These are phyloP conservation scores for Elongisporangium prolatum DNA, from an alignment of 352 stramenopile genomes.

Conservation along the genomic window DNA sequence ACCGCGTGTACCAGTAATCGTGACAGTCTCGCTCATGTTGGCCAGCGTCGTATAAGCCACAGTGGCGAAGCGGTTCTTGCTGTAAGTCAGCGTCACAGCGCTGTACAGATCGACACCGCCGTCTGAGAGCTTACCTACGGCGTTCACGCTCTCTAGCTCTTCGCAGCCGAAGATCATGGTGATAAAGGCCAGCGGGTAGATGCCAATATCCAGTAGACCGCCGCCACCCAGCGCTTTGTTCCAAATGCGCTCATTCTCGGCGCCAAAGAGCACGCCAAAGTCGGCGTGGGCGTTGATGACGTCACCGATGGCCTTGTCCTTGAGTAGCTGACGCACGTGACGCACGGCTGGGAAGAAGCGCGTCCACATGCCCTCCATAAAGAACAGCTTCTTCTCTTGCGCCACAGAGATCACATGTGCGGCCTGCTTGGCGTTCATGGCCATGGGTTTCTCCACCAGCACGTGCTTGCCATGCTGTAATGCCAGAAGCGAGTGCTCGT, in stretches of 20 bases:
- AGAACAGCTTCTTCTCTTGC: conserved; percentile 61
- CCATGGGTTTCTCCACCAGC: conserved; percentile 93
- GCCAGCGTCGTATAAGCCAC: conserved; percentile 57
- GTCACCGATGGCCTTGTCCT: conserved; percentile 53
- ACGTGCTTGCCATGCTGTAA: conserved; percentile 80
- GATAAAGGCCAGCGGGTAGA: conserved; percentile 76
- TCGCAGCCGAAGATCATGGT: conserved; percentile 55
- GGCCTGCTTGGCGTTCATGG: conserved; percentile 79
- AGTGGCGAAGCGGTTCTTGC: conserved; percentile 34
- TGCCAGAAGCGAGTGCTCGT: conserved; percentile 54
- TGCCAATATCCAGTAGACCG: conserved; percentile 67
- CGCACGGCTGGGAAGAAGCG: conserved; percentile 63
- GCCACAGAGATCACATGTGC: conserved; percentile 58
- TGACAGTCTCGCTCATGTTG: conserved; percentile 58
- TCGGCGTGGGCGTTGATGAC: conserved; percentile 64
- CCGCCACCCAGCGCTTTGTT: conserved; percentile 57
- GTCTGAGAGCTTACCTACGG: conserved; percentile 36
- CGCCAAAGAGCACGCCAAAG: conserved; percentile 57
- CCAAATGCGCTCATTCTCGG: conserved; percentile 60
- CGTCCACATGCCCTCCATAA: conserved; percentile 80
- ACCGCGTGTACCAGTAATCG: conserved; percentile 69
- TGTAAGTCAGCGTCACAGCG: conserved; percentile 49
- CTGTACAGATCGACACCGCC: conserved; percentile 52
- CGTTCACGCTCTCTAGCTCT: conserved; percentile 38
- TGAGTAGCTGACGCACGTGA: conserved; percentile 53